Evolutionary conservation across 257 asterid genomes (phyloP).

Genomic region (Jaltomata sinuosa): DNA sequence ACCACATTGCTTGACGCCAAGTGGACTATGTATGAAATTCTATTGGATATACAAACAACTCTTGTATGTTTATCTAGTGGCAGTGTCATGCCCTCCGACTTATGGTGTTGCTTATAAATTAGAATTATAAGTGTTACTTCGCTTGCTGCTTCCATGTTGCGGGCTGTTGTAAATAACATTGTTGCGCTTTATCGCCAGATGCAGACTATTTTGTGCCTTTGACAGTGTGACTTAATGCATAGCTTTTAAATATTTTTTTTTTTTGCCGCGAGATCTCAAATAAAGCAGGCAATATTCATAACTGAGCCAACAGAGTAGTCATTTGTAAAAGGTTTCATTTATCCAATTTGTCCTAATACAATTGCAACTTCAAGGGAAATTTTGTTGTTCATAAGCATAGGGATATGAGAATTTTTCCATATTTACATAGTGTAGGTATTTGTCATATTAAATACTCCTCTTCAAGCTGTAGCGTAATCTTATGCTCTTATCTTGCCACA

Average conservation of each 20-base stretch:
- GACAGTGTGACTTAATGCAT: not conserved
- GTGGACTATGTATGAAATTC: not conserved
- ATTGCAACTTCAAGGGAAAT: too few species aligned
- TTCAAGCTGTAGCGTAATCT: not conserved
- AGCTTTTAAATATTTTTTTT: not conserved
- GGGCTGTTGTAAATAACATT: not conserved
- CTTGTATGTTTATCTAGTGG: too few species aligned
- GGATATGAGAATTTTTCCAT: too few species aligned
- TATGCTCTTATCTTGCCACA: not conserved
- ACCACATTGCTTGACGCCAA: not conserved
- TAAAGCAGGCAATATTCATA: not conserved
- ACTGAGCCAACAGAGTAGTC: too few species aligned
- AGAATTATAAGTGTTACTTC: too few species aligned
- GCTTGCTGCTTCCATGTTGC: too few species aligned
- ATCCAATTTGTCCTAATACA: too few species aligned
- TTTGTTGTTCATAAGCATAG: too few species aligned
- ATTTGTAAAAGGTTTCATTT: too few species aligned
- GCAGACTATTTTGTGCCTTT: not conserved
- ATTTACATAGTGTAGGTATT: too few species aligned
- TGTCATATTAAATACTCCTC: not conserved
- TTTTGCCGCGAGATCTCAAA: not conserved
- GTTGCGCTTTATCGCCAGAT: not conserved
- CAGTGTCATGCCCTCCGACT: too few species aligned
- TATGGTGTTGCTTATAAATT: too few species aligned
- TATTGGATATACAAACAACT: not conserved